phyloP scores from a whole-genome alignment of 257 asterid species.

The Prunella vulgaris region DNA sequence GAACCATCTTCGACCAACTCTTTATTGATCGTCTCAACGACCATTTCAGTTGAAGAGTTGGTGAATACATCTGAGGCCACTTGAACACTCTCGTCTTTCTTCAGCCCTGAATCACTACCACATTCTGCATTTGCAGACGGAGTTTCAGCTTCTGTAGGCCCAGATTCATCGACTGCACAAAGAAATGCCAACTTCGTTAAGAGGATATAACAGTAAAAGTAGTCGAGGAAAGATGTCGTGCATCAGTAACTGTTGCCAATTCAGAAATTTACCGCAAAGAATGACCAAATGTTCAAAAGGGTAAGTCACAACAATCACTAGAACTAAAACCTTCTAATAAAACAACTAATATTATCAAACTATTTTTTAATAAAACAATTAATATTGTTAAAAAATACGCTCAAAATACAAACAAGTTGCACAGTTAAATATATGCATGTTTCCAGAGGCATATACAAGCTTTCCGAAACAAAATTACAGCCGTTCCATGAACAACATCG shows the following conservation, averaged over 20 bases:
- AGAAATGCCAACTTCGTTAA: background rate
- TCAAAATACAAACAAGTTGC: too few species aligned
- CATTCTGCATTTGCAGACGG: conserved; percentile 16
- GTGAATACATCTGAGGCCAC: conserved; percentile 7
- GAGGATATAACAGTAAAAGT: background rate
- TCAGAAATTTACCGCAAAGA: background rate
- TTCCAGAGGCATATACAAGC: background rate
- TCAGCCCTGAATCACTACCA: conserved; percentile 2
- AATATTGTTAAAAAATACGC: too few species aligned
- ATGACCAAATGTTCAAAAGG: background rate
- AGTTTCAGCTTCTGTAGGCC: conserved; percentile 14
- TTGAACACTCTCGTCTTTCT: conserved; percentile 24
- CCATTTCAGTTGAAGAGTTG: background rate
- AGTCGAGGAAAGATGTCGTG: too few species aligned
- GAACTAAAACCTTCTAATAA: too few species aligned
- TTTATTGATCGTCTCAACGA: background rate
- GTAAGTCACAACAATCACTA: too few species aligned
- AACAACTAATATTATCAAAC: too few species aligned
- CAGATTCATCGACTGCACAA: conserved; percentile 39
- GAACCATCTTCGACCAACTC: background rate
- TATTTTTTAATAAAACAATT: too few species aligned
- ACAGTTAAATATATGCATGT: too few species aligned
- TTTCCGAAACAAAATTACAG: background rate
- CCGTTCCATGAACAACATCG: background rate
- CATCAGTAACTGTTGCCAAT: background rate